These are phyloP conservation scores for Fragosphaeria purpurea DNA, from an alignment of 2,329 filamentous ascomycete genomes.

Conservation along the genomic window DNA sequence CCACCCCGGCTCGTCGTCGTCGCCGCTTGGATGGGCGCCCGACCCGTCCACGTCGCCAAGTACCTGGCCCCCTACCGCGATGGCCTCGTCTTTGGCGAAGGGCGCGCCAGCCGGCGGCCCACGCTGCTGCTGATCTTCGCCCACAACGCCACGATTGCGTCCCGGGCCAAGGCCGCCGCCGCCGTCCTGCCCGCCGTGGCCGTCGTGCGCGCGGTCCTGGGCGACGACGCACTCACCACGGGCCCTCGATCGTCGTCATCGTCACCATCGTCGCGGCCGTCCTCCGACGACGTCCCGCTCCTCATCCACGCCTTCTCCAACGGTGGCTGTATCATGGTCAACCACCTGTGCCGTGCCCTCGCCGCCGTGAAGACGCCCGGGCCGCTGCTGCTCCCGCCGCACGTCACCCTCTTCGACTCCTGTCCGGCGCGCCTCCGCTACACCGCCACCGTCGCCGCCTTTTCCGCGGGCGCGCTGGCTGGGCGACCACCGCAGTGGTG, in stretches of 20 bases:
- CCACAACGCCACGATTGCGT: slow-evolving; percentile 26
- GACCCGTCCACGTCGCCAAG: slow-evolving; percentile 40
- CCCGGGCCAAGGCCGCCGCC: slow-evolving; percentile 19
- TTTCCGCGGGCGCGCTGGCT: slow-evolving; percentile 1
- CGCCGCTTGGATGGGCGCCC: slow-evolving; percentile 41
- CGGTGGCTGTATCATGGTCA: slow-evolving; percentile 35
- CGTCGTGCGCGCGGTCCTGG: slow-evolving; percentile 24
- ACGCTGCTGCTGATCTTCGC: slow-evolving; percentile 39
- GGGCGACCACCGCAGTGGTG: no score
- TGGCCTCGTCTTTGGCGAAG: slow-evolving; percentile 7
- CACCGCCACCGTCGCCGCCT: slow-evolving; percentile 9
- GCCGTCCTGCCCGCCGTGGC: slow-evolving; percentile 30
- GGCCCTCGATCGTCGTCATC: no score
- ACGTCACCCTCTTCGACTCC: slow-evolving; percentile 38
- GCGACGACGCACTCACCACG: neutral
- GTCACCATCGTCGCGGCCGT: neutral
- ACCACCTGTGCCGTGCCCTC: slow-evolving; percentile 24
- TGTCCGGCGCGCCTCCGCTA: slow-evolving; percentile 36
- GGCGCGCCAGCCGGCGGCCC: slow-evolving; percentile 27
- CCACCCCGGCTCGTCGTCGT: slow-evolving; percentile 38
- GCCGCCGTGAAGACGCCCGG: neutral
- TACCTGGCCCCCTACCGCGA: slow-evolving; percentile 36
- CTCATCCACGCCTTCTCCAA: slow-evolving; percentile 44
- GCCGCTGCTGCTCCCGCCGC: slow-evolving; percentile 24
- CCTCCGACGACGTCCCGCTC: slow-evolving; percentile 22